These are phyloP conservation scores for Epichloe gansuensis DNA, from an alignment of 2,329 filamentous ascomycete genomes.

Conservation along the genomic window DNA sequence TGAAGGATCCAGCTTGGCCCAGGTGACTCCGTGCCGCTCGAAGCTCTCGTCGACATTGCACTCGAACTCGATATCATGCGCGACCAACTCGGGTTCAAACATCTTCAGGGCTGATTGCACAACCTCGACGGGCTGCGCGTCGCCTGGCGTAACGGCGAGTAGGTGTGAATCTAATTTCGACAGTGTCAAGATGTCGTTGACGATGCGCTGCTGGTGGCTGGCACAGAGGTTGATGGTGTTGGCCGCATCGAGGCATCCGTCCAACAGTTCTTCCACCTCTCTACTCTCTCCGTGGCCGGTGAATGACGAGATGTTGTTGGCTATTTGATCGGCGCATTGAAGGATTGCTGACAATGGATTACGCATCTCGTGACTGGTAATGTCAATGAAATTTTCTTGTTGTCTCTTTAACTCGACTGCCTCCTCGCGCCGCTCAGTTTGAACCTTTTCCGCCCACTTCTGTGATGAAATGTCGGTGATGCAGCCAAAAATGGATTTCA, in stretches of 20 bases:
- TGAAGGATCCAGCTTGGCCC: constrained; percentile 64
- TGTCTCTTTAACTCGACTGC: constrained; percentile 68
- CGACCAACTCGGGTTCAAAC: constrained; percentile 63
- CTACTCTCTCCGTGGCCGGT: constrained; percentile 24
- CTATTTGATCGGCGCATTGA: constrained; percentile 65
- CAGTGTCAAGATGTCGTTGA: constrained; percentile 53
- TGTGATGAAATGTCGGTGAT: constrained; percentile 79
- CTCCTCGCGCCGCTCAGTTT: constrained; percentile 65
- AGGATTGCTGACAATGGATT: constrained; percentile 64
- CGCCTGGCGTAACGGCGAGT: constrained; percentile 55
- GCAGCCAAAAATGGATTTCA: constrained; percentile 67
- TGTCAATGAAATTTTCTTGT: constrained; percentile 60
- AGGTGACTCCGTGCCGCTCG: constrained; percentile 49
- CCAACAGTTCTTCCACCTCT: constrained; percentile 35
- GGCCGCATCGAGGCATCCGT: constrained; percentile 56
- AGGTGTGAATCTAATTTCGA: constrained; percentile 61
- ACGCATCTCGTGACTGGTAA: constrained; percentile 63
- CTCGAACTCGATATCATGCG: constrained; percentile 57
- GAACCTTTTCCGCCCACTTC: constrained; percentile 72
- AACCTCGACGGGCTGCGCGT: constrained; percentile 54
- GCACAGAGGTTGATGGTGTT: constrained; percentile 71
- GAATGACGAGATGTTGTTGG: constrained; percentile 33
- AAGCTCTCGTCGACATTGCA: constrained; percentile 59
- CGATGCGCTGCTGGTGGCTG: constrained; percentile 63
- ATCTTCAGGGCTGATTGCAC: constrained; percentile 61